Evolutionary conservation across 2,329 filamentous ascomycete species (phyloP).

Genomic region (Fusarium anthophilum): DNA sequence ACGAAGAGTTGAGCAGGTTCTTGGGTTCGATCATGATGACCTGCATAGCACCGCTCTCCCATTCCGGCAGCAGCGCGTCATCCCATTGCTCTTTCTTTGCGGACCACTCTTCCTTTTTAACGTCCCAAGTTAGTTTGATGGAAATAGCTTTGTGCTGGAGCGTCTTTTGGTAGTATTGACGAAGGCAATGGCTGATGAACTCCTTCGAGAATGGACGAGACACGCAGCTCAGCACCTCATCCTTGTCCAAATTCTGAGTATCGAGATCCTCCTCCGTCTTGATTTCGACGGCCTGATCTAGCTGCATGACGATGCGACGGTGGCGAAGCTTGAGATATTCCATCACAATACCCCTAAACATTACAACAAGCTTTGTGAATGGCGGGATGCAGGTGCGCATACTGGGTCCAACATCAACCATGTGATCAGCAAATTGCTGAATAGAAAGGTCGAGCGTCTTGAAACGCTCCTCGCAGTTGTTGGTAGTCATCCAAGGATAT

Average conservation of each 20-base stretch:
- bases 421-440: too few relatives aligned
- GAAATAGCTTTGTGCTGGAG: neutral
- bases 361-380: neutral
- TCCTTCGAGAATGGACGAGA: neutral
- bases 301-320: neutral
- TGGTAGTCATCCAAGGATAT: neutral
- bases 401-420: fast-evolving
- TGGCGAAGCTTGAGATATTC: neutral
- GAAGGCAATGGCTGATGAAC: neutral
- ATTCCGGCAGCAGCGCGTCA: neutral
- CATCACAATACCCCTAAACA: neutral
- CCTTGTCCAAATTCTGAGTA: neutral
- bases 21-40: neutral
- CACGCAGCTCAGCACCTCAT: neutral
- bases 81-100: neutral
- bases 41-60: neutral
- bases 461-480: neutral
- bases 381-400: neutral
- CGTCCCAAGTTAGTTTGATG: neutral
- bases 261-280: too few relatives aligned
- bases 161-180: too few relatives aligned
- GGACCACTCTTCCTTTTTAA: fast-evolving
- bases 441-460: too few relatives aligned
- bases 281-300: too few relatives aligned
- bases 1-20: too few relatives aligned